Conservation (phyloP, 1,139 yeast species). For the Scheffersomyces segobiensis region DNA sequence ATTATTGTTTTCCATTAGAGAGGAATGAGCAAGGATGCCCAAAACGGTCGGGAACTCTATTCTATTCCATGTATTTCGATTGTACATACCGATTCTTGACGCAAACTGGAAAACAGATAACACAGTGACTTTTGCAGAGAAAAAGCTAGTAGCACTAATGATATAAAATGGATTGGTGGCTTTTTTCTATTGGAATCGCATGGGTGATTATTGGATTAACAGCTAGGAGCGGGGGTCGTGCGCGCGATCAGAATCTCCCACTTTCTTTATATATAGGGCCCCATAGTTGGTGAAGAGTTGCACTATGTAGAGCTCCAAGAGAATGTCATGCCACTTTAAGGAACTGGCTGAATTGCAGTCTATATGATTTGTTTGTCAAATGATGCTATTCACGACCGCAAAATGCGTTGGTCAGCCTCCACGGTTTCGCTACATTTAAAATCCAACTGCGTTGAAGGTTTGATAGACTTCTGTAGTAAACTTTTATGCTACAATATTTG, state of each 20-base stretch:
- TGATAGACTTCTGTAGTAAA: no score
- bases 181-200: slow-evolving; percentile 1
- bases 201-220: not conserved
- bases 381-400: not conserved
- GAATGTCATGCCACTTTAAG: not conserved
- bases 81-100: not conserved
- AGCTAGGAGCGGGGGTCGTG: not conserved
- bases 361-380: not conserved
- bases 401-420: not conserved
- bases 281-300: not conserved
- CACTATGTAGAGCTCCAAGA: not conserved
- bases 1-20: not conserved
- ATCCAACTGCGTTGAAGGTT: not conserved
- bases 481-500: no score
- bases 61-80: not conserved
- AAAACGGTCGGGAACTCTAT: not conserved
- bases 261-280: not conserved
- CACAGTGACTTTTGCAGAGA: not conserved
- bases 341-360: not conserved
- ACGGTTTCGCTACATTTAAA: not conserved
- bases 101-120: not conserved
- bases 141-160: not conserved
- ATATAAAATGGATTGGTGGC: not conserved
- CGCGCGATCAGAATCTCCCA: not conserved
- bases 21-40: not conserved